A percentile compares a stretch with the other conserved stretches of the same genome.
These are phyloP conservation scores for Punica granatum DNA, from an alignment of 345 rosid species.

Conservation along the genomic window DNA sequence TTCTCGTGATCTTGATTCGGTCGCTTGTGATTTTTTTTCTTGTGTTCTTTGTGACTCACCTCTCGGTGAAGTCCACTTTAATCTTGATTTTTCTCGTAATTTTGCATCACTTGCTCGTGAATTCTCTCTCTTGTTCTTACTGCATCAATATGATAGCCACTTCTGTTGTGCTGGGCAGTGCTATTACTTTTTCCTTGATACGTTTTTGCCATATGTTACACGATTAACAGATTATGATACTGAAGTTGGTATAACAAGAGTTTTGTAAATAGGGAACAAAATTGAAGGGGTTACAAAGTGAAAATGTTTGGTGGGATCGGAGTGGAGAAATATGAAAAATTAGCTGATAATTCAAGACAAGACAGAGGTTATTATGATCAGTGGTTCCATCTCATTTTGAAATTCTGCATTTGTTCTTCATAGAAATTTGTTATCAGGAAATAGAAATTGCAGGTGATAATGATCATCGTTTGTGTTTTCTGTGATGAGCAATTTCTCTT, in stretches of 20 bases:
- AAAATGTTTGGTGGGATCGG: too few relatives aligned
- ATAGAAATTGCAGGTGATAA: neutral
- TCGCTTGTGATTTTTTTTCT: slow-evolving; percentile 3
- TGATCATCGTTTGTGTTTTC: neutral
- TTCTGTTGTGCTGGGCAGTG: neutral
- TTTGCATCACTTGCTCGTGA: slow-evolving; percentile 5
- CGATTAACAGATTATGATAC: neutral
- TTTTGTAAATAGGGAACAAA: neutral
- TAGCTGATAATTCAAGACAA: too few relatives aligned
- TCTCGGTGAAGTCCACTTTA: slow-evolving; percentile 75
- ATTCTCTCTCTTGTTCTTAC: neutral
- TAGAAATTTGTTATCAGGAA: neutral
- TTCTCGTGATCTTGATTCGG: neutral
- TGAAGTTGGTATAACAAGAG: neutral
- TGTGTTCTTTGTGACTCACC: slow-evolving; percentile 23
- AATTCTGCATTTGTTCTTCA: too few relatives aligned
- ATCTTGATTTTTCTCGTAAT: slow-evolving; percentile 1
- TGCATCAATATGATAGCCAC: neutral
- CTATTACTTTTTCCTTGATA: neutral
- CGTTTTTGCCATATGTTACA: neutral
- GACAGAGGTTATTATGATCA: too few relatives aligned
- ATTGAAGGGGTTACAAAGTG: neutral
- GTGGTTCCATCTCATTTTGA: too few relatives aligned
- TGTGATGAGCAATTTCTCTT: neutral
- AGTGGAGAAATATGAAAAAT: too few relatives aligned